Conservation (phyloP, 805 yeast genomes). For the Schizosaccharomyces osmophilus region DNA sequence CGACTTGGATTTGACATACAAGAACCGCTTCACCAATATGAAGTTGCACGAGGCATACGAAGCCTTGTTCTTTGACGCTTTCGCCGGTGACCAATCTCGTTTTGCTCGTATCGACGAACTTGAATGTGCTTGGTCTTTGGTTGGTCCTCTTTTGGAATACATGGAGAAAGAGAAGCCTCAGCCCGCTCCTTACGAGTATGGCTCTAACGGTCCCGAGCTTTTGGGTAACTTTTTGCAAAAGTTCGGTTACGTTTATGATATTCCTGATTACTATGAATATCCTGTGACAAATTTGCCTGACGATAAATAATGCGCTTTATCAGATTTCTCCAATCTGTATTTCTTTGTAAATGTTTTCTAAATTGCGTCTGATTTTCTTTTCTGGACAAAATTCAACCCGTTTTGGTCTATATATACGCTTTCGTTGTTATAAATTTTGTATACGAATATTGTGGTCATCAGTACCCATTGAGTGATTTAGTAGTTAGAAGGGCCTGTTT, state of each 20-base stretch:
- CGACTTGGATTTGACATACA: constrained; percentile 75
- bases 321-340: not conserved
- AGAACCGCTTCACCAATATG: constrained; percentile 57
- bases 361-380: no score
- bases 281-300: not conserved
- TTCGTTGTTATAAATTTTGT: no score
- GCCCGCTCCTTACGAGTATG: not conserved
- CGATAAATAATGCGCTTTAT: not conserved
- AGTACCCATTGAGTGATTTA: no score
- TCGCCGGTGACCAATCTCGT: constrained; percentile 83
- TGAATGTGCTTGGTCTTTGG: constrained; percentile 68
- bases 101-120: constrained; percentile 95
- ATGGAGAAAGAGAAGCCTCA: not conserved
- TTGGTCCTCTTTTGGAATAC: not conserved
- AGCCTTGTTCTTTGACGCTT: constrained; percentile 73
- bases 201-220: not conserved
- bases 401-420: no score
- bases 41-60: constrained; percentile 98
- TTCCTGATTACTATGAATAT: not conserved
- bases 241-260: not conserved
- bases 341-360: no score
- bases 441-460: no score
- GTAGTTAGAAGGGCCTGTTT: no score
- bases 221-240: not conserved
- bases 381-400: no score